Base-by-base conservation (phyloP, 331 rosid species). In the Saraca asoca region DNA sequence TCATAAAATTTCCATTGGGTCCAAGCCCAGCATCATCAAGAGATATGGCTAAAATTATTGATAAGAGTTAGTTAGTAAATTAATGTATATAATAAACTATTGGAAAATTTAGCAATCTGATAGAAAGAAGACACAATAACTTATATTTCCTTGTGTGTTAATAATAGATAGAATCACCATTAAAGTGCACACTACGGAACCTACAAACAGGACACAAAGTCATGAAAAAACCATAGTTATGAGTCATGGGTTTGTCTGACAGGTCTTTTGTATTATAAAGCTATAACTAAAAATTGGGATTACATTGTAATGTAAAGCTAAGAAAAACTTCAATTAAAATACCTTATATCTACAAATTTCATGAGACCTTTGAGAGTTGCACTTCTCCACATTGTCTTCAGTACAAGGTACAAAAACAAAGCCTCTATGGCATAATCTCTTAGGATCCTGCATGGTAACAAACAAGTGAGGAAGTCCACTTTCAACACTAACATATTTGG, bases 301-400 rank as follows among this genome's bases (percentile, higher is more conserved):
- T 24, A 24, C 31, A 24, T 24, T 24, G 31, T 3, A 24, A n/a
- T n/a, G n/a, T n/a, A n/a, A n/a, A n/a, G n/a, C n/a, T n/a, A n/a
- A n/a, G n/a, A n/a, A n/a, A n/a, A n/a, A n/a, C n/a, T n/a, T n/a
- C n/a, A n/a, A 24, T 24, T 24, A 4, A 46, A 58, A 55, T 50
- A 94, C 99, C 99, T 85, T 85, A 44, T 88, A 96, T 55, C 99
- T 97, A 64, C 96, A 88, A 19, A 94, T 94, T 71, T 90, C 99
- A 73, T 90, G 97, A 76, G 99, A 64, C 79, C 99, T 86, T 61
- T 95, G 86, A 54, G 97, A 83, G 56, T 90, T 96, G 49, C 92
- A 92, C 54, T 94, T 96, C 20, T 96, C 97, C 48, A 90, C 99
- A 50, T 95, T 96, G 41, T 90, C 96, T 62, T 94, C 97, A 64